phyloP scores from a whole-genome alignment of 2,329 filamentous ascomycete species.

The Fusarium praegraminearum region DNA sequence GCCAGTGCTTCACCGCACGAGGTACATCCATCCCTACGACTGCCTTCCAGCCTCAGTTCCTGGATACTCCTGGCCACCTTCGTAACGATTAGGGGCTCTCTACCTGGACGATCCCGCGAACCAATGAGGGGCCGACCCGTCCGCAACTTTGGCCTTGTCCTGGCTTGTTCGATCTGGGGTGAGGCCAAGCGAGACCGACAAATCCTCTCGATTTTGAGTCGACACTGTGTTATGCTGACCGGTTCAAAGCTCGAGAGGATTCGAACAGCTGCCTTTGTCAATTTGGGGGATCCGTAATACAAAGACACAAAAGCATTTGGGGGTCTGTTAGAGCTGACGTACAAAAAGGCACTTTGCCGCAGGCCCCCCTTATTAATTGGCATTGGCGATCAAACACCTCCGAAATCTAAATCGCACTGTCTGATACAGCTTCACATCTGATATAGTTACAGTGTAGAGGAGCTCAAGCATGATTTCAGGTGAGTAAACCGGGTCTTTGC shows the following conservation, averaged over 20 bases:
- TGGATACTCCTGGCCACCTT: conserved; percentile 39
- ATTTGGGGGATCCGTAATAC: background rate
- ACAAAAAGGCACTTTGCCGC: conserved; percentile 16
- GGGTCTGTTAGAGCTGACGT: conserved; percentile 2
- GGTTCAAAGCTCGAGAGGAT: background rate
- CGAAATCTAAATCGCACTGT: conserved; percentile 36
- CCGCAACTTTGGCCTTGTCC: conserved; percentile 41
- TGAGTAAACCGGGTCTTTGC: conserved; percentile 2
- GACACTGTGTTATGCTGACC: conserved; percentile 35
- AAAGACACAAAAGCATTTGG: background rate
- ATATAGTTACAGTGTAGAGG: background rate
- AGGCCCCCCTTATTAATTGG: conserved; percentile 41
- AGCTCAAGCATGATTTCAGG: conserved; percentile 7
- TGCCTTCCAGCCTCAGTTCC: conserved; percentile 39
- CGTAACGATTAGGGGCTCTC: conserved; percentile 46
- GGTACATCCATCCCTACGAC: conserved; percentile 36
- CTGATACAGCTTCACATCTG: conserved; percentile 13
- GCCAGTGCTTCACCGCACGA: background rate
- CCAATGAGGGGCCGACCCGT: conserved; percentile 49
- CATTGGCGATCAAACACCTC: conserved; percentile 41
- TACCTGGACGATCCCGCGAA: conserved; percentile 32
- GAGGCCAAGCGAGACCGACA: conserved; percentile 38
- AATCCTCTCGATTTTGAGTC: conserved; percentile 28
- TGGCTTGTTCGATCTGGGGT: conserved; percentile 35
- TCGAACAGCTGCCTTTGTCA: background rate